A percentile compares a stretch with the other conserved stretches of the same genome.
Conservation (phyloP, 495 filamentous ascomycete species). For the Talaromyces borbonicus region DNA sequence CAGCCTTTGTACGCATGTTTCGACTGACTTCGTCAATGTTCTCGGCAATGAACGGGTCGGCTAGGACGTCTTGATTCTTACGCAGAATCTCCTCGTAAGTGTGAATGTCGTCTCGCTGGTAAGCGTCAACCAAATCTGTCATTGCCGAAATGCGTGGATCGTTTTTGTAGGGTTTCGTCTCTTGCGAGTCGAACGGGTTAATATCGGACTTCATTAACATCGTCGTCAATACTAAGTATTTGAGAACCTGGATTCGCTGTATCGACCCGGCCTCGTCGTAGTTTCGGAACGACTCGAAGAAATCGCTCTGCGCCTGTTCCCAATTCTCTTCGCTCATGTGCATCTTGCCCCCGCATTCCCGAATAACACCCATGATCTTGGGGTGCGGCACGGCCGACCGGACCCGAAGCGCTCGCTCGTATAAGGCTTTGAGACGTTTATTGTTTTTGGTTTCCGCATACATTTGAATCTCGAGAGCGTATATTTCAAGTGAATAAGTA, state of each 20-base stretch:
- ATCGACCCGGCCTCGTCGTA: slow-evolving; percentile 97
- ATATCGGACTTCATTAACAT: slow-evolving; percentile 99
- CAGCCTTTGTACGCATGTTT: slow-evolving; percentile 93
- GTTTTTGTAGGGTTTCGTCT: slow-evolving; percentile 97
- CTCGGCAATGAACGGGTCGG: slow-evolving; percentile 93
- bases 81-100: slow-evolving; percentile 79
- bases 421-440: slow-evolving; percentile 88
- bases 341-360: slow-evolving; percentile 99
- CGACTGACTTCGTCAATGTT: slow-evolving; percentile 99
- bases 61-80: slow-evolving; percentile 79
- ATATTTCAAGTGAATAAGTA: slow-evolving; percentile 91
- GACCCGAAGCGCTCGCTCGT: slow-evolving; percentile 81
- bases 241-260: slow-evolving; percentile 93
- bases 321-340: slow-evolving; percentile 99
- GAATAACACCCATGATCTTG: slow-evolving; percentile 98
- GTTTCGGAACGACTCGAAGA: slow-evolving; percentile 97
- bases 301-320: slow-evolving; percentile 93
- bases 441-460: slow-evolving; percentile 95
- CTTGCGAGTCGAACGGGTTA: slow-evolving; percentile 97
- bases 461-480: slow-evolving; percentile 97
- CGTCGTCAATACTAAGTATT: slow-evolving; percentile 90
- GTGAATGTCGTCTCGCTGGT: slow-evolving; percentile 91
- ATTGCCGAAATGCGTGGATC: slow-evolving; percentile 92
- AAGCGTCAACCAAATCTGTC: slow-evolving; percentile 94
- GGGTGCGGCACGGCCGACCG: slow-evolving; percentile 94